phyloP scores from a whole-genome alignment of 192 early-diverging fungal species.

The Backusella tuberculispora region DNA sequence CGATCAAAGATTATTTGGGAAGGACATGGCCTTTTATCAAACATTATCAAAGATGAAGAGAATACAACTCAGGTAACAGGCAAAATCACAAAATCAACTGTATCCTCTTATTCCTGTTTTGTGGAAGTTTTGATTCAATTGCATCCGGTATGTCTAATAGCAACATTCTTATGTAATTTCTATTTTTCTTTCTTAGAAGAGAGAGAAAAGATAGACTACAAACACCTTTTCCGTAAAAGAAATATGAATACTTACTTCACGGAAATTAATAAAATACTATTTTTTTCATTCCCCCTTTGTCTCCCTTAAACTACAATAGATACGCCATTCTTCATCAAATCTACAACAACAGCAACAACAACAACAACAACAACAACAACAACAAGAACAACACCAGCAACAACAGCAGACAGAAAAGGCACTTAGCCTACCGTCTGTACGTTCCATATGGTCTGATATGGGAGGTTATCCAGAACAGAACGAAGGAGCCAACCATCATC shows the following conservation, averaged over 20 bases:
- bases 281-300: background rate
- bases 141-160: conserved; percentile 31
- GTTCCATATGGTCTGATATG: background rate
- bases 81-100: conserved; percentile 9
- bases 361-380: background rate
- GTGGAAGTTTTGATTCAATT: conserved; percentile 33
- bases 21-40: conserved; percentile 32
- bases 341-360: background rate
- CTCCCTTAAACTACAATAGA: background rate
- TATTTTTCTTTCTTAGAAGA: too few species aligned
- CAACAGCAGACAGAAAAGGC: background rate
- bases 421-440: background rate
- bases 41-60: conserved; percentile 15
- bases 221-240: too few species aligned
- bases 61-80: conserved; percentile 15
- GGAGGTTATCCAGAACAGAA: background rate
- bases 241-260: background rate
- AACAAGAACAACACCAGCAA: background rate
- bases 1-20: conserved; percentile 25
- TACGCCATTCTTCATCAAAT: conserved; percentile 11
- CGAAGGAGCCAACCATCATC: background rate
- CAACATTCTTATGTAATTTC: background rate
- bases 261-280: background rate
- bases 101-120: background rate
- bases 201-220: too few species aligned